Evolutionary conservation across 805 yeast genomes (phyloP).

Genomic region (Scheffersomyces lignosus): DNA sequence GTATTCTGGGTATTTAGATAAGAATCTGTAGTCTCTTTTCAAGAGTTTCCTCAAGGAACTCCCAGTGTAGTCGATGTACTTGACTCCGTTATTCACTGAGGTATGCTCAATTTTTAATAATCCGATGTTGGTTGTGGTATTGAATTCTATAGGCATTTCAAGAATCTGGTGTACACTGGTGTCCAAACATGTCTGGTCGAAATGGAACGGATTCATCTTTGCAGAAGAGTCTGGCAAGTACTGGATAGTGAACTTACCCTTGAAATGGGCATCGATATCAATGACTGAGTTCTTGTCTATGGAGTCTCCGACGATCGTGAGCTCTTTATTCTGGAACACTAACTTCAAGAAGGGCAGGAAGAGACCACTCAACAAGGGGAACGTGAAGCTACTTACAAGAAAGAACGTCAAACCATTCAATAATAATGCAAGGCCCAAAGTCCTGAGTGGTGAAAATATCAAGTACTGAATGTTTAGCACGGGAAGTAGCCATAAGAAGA

Average conservation of each 20-base stretch:
- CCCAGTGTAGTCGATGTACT: slow-evolving; percentile 53
- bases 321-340: slow-evolving; percentile 42
- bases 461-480: slow-evolving; percentile 74
- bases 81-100: slow-evolving; percentile 51
- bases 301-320: slow-evolving; percentile 53
- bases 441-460: slow-evolving; percentile 58
- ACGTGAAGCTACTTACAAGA: slow-evolving; percentile 50
- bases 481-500: slow-evolving; percentile 70
- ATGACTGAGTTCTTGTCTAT: slow-evolving; percentile 35
- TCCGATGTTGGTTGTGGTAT: slow-evolving; percentile 74
- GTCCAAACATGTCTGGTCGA: slow-evolving; percentile 59
- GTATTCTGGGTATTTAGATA: slow-evolving; percentile 22
- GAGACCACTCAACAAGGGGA: slow-evolving; percentile 43
- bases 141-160: slow-evolving; percentile 70
- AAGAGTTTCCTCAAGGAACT: slow-evolving; percentile 49
- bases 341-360: slow-evolving; percentile 45
- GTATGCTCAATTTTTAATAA: slow-evolving; percentile 62
- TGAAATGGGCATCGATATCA: slow-evolving; percentile 65
- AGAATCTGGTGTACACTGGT: slow-evolving; percentile 26
- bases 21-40: slow-evolving; percentile 31
- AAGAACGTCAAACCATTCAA: slow-evolving; percentile 54
- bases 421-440: slow-evolving; percentile 47
- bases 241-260: slow-evolving; percentile 83
- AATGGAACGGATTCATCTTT: slow-evolving; percentile 70
- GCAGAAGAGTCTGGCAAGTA: slow-evolving; percentile 92